phyloP scores from a whole-genome alignment of 2,329 filamentous ascomycete genomes.

The Apiospora sp. region DNA sequence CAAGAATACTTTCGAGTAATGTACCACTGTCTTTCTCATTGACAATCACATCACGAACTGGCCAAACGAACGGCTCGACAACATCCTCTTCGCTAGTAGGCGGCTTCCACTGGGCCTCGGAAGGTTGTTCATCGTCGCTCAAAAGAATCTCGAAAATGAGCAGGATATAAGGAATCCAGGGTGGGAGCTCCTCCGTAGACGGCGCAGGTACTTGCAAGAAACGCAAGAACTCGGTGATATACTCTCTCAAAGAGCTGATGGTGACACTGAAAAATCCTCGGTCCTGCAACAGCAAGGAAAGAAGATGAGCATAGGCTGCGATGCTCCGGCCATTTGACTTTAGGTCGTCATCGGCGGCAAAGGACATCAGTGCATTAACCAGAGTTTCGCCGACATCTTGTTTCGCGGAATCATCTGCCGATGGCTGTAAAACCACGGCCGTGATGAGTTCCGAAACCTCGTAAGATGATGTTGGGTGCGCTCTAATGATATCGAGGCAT shows the following conservation, averaged over 20 bases:
- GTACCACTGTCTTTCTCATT: conserved; percentile 70
- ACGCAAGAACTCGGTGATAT: conserved; percentile 75
- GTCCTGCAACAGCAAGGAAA: conserved; percentile 88
- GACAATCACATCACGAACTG: conserved; percentile 68
- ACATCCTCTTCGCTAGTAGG: conserved; percentile 59
- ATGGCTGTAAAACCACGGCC: conserved; percentile 69
- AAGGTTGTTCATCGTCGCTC: conserved; percentile 86
- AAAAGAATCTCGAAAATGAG: conserved; percentile 89
- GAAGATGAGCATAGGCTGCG: conserved; percentile 88
- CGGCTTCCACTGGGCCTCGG: conserved; percentile 73
- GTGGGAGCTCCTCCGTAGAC: conserved; percentile 79
- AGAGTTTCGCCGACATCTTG: conserved; percentile 84
- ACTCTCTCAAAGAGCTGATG: conserved; percentile 76
- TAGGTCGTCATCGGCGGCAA: conserved; percentile 66
- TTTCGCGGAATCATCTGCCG: conserved; percentile 61
- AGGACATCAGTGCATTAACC: conserved; percentile 81
- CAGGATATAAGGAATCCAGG: conserved; percentile 91
- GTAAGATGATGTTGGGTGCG: conserved; percentile 87
- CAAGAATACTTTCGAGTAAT: conserved; percentile 80
- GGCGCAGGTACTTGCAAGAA: conserved; percentile 80
- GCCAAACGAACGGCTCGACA: conserved; percentile 63
- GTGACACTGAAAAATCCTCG: conserved; percentile 81
- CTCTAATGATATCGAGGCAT: conserved; percentile 87
- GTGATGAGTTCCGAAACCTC: conserved; percentile 89
- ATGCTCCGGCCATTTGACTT: conserved; percentile 70